A percentile compares a stretch with the other conserved stretches of the same genome.
Conservation (phyloP, 495 filamentous ascomycete genomes). For the Hypoxylon cercidicola region DNA sequence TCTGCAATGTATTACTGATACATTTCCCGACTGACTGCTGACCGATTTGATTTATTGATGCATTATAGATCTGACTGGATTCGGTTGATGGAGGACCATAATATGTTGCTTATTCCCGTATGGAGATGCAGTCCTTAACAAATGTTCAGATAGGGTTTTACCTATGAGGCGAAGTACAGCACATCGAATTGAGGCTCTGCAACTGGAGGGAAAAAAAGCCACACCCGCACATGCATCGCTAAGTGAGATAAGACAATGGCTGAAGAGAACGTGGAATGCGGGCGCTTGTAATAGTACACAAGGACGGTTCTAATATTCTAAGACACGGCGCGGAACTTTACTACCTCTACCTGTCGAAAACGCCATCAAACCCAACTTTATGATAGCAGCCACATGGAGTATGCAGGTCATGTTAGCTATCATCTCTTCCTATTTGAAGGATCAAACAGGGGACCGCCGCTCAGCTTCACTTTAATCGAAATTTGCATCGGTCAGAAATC, state of each 20-base stretch:
- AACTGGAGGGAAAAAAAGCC: constrained; percentile 9
- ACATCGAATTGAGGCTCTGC: constrained; percentile 7
- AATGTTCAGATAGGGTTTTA: not conserved
- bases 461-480: constrained; percentile 22
- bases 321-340: constrained; percentile 12
- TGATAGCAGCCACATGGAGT: not conserved
- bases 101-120: not conserved
- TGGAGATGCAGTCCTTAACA: not conserved
- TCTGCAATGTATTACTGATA: too few species aligned
- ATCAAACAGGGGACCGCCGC: constrained; percentile 7
- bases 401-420: constrained; percentile 17
- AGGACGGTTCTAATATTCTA: too few species aligned
- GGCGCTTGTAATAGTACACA: too few species aligned
- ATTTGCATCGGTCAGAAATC: constrained; percentile 33
- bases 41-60: not conserved
- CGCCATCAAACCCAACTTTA: constrained; percentile 3
- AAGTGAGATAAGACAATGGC: not conserved
- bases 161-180: too few species aligned
- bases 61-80: not conserved
- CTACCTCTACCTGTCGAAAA: constrained; percentile 3
- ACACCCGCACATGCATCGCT: constrained; percentile 19
- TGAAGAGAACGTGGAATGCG: not conserved
- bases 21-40: too few species aligned
- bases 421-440: constrained; percentile 18
- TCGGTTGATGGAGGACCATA: not conserved